Evolutionary conservation across 2,329 filamentous ascomycete genomes (phyloP).

Genomic region (Colletotrichum orbiculare): DNA sequence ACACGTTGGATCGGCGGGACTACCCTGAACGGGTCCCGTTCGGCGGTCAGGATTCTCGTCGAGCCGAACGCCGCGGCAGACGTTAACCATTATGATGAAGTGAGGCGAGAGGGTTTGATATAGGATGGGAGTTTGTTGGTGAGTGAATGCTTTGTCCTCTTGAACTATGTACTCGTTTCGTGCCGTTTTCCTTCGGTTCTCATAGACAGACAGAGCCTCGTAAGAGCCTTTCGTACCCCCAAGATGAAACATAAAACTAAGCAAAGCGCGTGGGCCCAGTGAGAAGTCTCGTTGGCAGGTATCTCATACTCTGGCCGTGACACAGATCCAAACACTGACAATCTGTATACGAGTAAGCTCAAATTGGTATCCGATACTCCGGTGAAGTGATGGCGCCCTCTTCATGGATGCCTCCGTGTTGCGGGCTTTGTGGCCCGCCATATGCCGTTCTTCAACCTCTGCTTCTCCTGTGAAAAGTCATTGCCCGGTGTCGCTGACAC

Average conservation of each 20-base stretch:
- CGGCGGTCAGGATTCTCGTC: constrained; percentile 10
- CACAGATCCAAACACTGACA: constrained; percentile 35
- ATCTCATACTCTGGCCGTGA: constrained; percentile 15
- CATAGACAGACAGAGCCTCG: constrained; percentile 28
- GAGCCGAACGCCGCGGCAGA: constrained; percentile 7
- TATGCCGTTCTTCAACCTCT: constrained; percentile 16
- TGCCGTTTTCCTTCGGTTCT: constrained; percentile 20
- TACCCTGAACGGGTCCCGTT: constrained; percentile 5
- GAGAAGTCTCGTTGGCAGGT: constrained; percentile 22
- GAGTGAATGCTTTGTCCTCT: constrained; percentile 32
- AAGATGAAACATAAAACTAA: constrained; percentile 26
- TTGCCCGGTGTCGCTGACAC: constrained; percentile 2
- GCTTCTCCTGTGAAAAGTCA: background rate
- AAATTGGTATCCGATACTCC: constrained; percentile 37
- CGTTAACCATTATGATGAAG: background rate
- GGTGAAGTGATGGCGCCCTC: constrained; percentile 32
- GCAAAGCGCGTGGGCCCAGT: constrained; percentile 23
- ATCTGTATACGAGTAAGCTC: constrained; percentile 35
- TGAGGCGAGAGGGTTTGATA: background rate
- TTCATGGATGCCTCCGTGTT: constrained; percentile 27
- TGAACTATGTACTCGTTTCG: constrained; percentile 33
- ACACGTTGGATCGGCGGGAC: too few species aligned
- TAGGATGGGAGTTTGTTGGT: constrained; percentile 4
- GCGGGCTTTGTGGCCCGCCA: constrained; percentile 10
- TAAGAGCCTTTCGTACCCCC: constrained; percentile 9